Conservation (phyloP, 2,329 filamentous ascomycete genomes). For the Keithomyces neogunnii region DNA sequence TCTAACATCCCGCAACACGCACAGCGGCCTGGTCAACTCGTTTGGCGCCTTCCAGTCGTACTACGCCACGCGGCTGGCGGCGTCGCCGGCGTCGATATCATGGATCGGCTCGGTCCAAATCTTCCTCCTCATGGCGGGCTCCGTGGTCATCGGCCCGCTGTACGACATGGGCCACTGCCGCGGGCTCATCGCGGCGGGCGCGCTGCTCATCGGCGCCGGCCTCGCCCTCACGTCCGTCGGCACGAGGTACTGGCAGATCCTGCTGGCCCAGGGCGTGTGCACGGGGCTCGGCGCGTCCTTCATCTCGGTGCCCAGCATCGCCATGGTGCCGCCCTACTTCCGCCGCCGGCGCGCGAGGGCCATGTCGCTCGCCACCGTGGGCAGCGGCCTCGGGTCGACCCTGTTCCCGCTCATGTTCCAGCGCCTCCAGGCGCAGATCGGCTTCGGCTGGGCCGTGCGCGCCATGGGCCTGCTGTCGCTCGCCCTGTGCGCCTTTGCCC, state of each 20-base stretch:
- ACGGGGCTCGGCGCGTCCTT: slow-evolving; percentile 33
- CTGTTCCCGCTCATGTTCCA: slow-evolving; percentile 30
- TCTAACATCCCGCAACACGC: background rate
- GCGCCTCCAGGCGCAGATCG: slow-evolving; percentile 17
- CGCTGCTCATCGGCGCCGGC: slow-evolving; percentile 26
- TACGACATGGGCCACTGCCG: slow-evolving; percentile 31
- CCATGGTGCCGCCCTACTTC: slow-evolving; percentile 29
- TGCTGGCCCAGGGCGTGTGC: slow-evolving; percentile 33
- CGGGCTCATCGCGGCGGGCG: slow-evolving; percentile 21
- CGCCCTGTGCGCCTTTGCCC: slow-evolving; percentile 19
- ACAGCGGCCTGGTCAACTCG: slow-evolving; percentile 25
- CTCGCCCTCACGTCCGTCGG: slow-evolving; percentile 29
- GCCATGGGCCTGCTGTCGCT: slow-evolving; percentile 26
- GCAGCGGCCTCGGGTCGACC: slow-evolving; percentile 30
- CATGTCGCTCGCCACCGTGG: slow-evolving; percentile 32
- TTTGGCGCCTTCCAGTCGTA: slow-evolving; percentile 28
- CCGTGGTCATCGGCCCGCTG: slow-evolving; percentile 28
- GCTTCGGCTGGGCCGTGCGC: slow-evolving; percentile 27
- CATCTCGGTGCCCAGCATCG: slow-evolving; percentile 28
- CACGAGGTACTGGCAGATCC: slow-evolving; percentile 30
- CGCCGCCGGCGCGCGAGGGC: slow-evolving; percentile 28
- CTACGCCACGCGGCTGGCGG: slow-evolving; percentile 16
- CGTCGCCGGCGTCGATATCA: slow-evolving; percentile 20
- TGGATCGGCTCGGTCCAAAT: slow-evolving; percentile 29
- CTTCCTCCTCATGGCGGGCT: slow-evolving; percentile 27